Evolutionary conservation across 1,139 yeast species (phyloP).

Genomic region (Schizosaccharomyces versatilis): DNA sequence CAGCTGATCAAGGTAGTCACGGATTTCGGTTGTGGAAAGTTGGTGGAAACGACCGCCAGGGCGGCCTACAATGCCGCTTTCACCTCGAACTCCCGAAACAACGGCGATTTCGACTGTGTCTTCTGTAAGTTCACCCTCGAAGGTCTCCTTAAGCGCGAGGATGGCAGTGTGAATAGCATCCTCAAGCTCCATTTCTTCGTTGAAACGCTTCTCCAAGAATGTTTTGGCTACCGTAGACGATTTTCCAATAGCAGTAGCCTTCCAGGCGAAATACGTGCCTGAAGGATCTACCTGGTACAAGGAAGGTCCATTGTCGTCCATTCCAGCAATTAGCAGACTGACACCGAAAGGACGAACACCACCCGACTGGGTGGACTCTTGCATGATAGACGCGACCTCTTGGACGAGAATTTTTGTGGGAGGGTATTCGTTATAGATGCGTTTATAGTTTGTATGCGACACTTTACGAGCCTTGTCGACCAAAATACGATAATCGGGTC

Average conservation of each 20-base stretch:
- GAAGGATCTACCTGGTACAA: constrained; percentile 95
- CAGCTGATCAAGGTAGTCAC: constrained; percentile 56
- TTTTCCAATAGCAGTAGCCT: constrained; percentile 95
- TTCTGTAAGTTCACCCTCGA: constrained; percentile 95
- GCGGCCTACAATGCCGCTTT: constrained; percentile 39
- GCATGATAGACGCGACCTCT: constrained; percentile 89
- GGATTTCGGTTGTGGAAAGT: constrained; percentile 70
- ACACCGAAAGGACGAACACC: constrained; percentile 98
- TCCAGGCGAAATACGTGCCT: constrained; percentile 98
- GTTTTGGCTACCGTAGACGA: constrained; percentile 89
- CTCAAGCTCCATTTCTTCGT: constrained; percentile 83
- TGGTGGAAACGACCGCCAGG: constrained; percentile 80
- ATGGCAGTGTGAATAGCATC: constrained; percentile 95
- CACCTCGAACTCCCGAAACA: constrained; percentile 19
- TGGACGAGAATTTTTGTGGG: constrained; percentile 87
- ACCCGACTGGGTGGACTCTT: constrained; percentile 93
- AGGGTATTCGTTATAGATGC: constrained; percentile 88
- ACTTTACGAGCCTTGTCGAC: constrained; percentile 84
- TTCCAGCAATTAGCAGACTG: constrained; percentile 78
- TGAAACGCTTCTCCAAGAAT: constrained; percentile 93
- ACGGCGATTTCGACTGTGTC: constrained; percentile 85
- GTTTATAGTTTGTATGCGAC: constrained; percentile 79
- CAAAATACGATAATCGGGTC: constrained; percentile 89
- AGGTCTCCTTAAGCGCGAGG: constrained; percentile 80
- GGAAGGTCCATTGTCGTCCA: constrained; percentile 45